Conservation (phyloP, 768 basidiomycete genomes). For the Rhodotorula babjevae region DNA sequence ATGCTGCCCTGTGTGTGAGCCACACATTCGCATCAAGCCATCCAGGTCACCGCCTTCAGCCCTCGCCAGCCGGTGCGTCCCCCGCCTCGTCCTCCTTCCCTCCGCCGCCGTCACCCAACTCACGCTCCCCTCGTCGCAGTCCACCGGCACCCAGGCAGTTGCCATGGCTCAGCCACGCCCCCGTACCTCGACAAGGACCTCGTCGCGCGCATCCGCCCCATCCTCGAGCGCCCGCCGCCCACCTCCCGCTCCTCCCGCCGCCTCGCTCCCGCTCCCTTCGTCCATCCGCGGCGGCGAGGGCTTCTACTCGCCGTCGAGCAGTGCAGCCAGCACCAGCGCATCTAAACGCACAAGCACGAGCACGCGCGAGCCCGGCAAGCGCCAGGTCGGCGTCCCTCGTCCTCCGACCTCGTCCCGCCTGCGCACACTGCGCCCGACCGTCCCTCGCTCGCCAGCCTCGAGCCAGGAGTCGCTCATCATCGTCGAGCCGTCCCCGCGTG, state of each 20-base stretch:
- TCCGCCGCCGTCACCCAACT: too few relatives aligned
- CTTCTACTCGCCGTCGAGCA: background rate
- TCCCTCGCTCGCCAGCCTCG: background rate
- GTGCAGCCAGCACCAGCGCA: too few relatives aligned
- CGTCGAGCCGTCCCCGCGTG: background rate
- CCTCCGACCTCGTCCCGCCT: background rate
- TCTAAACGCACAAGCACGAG: background rate
- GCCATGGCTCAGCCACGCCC: too few relatives aligned
- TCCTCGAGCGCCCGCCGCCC: background rate
- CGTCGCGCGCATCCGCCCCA: background rate
- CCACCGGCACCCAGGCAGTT: too few relatives aligned
- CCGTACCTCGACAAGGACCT: background rate
- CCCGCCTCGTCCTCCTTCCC: too few relatives aligned
- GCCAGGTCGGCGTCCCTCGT: conserved; percentile 4
- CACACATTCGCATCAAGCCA: too few relatives aligned
- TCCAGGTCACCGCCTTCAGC: too few relatives aligned
- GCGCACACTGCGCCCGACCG: background rate
- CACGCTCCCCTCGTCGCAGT: too few relatives aligned
- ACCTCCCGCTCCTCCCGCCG: background rate
- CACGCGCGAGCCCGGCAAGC: background rate
- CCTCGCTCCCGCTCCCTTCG: background rate
- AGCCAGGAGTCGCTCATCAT: background rate
- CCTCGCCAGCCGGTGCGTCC: too few relatives aligned
- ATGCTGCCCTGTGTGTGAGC: too few relatives aligned
- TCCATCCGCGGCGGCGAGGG: background rate